Base-by-base conservation (phyloP, 192 early-diverging fungal species). In the Mortierella antarctica region DNA sequence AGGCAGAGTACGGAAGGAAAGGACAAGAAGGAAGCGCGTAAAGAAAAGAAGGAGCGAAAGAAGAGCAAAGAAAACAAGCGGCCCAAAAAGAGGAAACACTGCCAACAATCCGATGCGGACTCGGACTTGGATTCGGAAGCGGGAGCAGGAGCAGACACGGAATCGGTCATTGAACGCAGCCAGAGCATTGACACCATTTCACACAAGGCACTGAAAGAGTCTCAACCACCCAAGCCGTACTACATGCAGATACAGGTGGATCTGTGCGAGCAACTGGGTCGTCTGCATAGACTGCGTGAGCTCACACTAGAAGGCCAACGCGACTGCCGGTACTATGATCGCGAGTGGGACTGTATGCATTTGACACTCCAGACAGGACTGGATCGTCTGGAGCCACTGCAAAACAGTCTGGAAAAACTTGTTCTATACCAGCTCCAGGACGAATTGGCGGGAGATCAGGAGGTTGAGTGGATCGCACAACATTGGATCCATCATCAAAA, bases 401-500 rank as follows among this genome's bases (percentile, higher is more conserved):
- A 71, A 41, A 5, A 20, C 20, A 71, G 53, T 44, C 13, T 71
- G 44, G 53, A 48, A 11, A 63, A 14, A 18, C 46, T 71, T 50
- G 44, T 47, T 11, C 14, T 71, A 2, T 63, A 57, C 45, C 51
- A 61, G 14, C 20, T 71, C 51, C 21, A 56, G 0, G 70, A 71
- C 46, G 15, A 57, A 11, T 40, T 71, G 21, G 61, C 23, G 7
- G n/a, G 57, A 39, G 17, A n/a, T 15, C 8, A 46, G 3, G 61
- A 63, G 49, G 23, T 63, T 7, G 70, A 71, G 10, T 71, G 70
- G 70, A 63, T 71, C 17, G 70, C 70, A 5, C 59, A 42, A 8
- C 40, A 71, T 39, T 71, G 59, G 60, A 45, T 71, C 18, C 70
- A 71, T 49, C 70, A 71, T 17, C n/a, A 48, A 12, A 71, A 71